Base-by-base conservation (phyloP, 2,329 filamentous ascomycete genomes). In the Botrytis elliptica region DNA sequence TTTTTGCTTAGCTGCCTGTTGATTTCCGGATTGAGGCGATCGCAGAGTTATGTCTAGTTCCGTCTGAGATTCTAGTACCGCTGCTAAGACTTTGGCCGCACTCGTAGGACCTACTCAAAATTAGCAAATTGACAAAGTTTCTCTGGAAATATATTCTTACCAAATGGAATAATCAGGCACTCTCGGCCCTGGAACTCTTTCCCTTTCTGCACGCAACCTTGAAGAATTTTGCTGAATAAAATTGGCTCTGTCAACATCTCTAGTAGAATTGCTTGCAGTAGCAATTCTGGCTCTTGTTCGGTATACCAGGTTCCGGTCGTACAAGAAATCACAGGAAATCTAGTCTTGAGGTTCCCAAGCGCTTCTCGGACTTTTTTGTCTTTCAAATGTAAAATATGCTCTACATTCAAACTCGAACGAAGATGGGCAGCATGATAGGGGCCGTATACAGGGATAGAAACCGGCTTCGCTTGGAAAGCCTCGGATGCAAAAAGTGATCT, bases 181-280 rank as follows among this genome's bases (percentile, higher is more conserved):
- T 81, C 81, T 40, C 81, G 80, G 63, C 83, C 83, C 60, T 81
- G 75, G 74, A 85, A 85, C 40, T 80, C 77, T 38, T 81, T 81
- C 57, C 84, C 86, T 59, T 83, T 81, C 42, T 84, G 80, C 44
- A 86, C 80, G 74, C 85, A 87, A 29, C 84, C 84, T 69, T 85
- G 83, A 3, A 89, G 82, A 4, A 86, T 83, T 74, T 85, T 85
- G 75, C 83, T 81, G 77, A 88, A 87, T 52, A 83, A 79, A 25
- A 88, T 79, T 38, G 85, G 83, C 76, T 88, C 83, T 57, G 85
- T 86, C 52, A 88, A 80, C 20, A 88, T 86, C 77, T 88, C 86
- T 71, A 82, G 80, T 4, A 86, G 42, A n/a, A 75, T 49, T 9
- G 74, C 70, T 55, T 76, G 72, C 25, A 77, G 70, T 18, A 77